Base-by-base conservation (phyloP, 2,329 filamentous ascomycete species). In the Fusarium brachygibbosum region DNA sequence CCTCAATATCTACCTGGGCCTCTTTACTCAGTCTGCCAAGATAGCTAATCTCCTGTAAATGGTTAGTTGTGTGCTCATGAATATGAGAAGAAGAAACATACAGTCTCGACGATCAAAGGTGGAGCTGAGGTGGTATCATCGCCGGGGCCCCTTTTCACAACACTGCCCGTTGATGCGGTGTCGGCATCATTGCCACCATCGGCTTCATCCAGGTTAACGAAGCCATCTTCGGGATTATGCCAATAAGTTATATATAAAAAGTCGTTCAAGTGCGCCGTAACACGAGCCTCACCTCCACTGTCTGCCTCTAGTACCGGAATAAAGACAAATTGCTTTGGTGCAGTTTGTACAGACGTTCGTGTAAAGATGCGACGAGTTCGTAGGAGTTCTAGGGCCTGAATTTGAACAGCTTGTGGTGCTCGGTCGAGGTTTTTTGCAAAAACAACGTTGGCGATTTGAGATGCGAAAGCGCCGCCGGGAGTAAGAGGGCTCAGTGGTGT, bases 191-290 rank as follows among this genome's bases (percentile, higher is more conserved):
- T 74, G 31, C 76, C 77, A 28, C 74, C 75, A 25, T 78, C 76
- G n/a, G 75, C 66, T 35, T 93, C 90, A 63, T 97, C 92, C 1
- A 95, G 79, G 68, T 96, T 92, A 6, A 89, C 85, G 66, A 94
- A 91, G 0, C 91, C 93, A 76, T 95, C 89, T 2, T 87, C 84
- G 0, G 86, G 84, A 59, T 90, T 86, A 74, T 98, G 94, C 81
- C 90, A 93, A 78, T 98, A 94, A 1, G 93, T 95, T 60, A 98
- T 90, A 76, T 94, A 93, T 70, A 98, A 91, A 68, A 92, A 88
- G 62, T 98, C 93, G 73, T 94, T 97, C 78, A 91, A 76, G 71
- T 93, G 86, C 32, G 79, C 80, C 23, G 83, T 85, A 50, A 90
- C 82, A 50, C 81, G 82, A 5, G 84, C 82, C 42, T 81, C 75